These are phyloP conservation scores for Inga laurina DNA, from an alignment of 306 rosid genomes.

Conservation along the genomic window DNA sequence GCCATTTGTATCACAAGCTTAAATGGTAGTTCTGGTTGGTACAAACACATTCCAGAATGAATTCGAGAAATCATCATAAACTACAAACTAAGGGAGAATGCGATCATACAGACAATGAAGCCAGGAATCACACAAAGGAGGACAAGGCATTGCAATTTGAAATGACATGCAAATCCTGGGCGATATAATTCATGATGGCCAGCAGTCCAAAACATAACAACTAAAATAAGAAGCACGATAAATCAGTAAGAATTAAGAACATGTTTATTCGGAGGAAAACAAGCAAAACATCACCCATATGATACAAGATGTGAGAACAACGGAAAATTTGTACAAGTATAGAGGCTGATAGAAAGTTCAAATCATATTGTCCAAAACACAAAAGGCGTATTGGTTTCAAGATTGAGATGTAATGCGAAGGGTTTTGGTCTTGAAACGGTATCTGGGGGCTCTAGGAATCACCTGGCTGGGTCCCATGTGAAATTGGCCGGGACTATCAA, in stretches of 20 bases:
- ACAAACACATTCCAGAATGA: not conserved
- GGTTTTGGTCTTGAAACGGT: slow-evolving; percentile 79
- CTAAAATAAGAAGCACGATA: too few species aligned
- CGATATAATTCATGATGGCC: not conserved
- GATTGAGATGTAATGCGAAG: slow-evolving; percentile 51
- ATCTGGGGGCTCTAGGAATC: slow-evolving; percentile 76
- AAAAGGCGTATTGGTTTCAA: slow-evolving; percentile 1
- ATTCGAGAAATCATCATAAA: not conserved
- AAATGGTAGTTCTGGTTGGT: not conserved
- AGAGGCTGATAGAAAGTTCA: not conserved
- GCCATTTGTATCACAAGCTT: not conserved
- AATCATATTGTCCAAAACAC: not conserved
- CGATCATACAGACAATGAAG: not conserved
- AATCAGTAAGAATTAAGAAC: not conserved
- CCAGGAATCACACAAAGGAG: not conserved
- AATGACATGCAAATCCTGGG: too few species aligned
- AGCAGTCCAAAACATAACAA: not conserved
- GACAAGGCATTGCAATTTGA: too few species aligned
- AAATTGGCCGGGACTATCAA: slow-evolving; percentile 65
- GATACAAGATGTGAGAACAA: not conserved
- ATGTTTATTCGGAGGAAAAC: slow-evolving; percentile 8
- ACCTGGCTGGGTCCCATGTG: slow-evolving; percentile 96
- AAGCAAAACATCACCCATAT: not conserved
- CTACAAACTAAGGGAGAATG: not conserved
- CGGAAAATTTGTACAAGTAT: not conserved